Evolutionary conservation across 345 rosid genomes (phyloP).

Genomic region (Eucalyptus polybractea): DNA sequence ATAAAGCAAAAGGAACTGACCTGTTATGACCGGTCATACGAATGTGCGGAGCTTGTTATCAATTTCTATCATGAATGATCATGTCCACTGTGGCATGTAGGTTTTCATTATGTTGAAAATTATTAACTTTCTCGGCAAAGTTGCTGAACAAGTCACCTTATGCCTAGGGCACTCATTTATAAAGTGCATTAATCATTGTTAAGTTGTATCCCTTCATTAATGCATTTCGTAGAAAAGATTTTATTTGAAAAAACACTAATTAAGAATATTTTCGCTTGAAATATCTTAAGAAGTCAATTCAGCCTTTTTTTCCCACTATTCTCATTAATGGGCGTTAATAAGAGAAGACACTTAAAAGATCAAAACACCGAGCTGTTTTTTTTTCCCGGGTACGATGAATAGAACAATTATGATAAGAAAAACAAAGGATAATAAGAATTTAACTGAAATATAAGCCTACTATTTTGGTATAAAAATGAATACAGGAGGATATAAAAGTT

Average conservation of each 20-base stretch:
- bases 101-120: neutral
- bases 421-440: neutral
- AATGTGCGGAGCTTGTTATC: neutral
- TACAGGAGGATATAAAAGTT: neutral
- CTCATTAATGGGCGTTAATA: neutral
- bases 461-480: neutral
- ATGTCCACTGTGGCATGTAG: neutral
- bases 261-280: neutral
- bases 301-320: neutral
- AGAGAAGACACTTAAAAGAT: neutral
- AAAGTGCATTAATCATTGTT: neutral
- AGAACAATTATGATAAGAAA: neutral
- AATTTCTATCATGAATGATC: neutral
- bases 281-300: neutral
- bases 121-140: neutral
- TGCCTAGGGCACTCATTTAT: neutral
- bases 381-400: neutral
- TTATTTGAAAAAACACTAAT: neutral
- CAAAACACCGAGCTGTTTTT: neutral
- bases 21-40: neutral
- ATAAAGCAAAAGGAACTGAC: neutral
- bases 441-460: neutral
- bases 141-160: neutral
- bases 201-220: neutral
- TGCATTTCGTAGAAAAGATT: neutral